Evolutionary conservation across 169 alveolate genomes (phyloP).

Genomic region (Babesia gibsoni): DNA sequence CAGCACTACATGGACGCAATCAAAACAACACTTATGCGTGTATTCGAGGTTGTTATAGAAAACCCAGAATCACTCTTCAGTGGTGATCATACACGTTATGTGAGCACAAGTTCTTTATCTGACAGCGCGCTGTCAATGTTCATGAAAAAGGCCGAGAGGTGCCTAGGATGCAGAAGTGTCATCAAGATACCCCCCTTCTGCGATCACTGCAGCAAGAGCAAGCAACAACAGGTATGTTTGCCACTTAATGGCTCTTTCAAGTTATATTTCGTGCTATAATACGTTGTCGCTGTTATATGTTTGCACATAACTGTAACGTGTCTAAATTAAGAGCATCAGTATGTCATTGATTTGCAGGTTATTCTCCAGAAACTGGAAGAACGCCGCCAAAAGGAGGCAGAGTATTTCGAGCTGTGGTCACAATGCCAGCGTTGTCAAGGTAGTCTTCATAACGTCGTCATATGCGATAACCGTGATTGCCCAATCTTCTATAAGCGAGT

Average conservation of each 20-base stretch:
- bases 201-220: constrained; percentile 67
- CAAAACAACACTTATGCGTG: constrained; percentile 89
- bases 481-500: constrained; percentile 97
- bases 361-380: constrained; percentile 70
- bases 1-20: constrained; percentile 95
- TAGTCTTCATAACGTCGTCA: constrained; percentile 90
- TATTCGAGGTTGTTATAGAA: constrained; percentile 89
- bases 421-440: constrained; percentile 97
- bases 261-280: too few relatives aligned
- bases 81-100: constrained; percentile 73
- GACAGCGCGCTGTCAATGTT: constrained; percentile 88
- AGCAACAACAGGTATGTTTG: constrained; percentile 66
- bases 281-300: too few relatives aligned
- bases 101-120: constrained; percentile 60
- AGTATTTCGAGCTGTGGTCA: constrained; percentile 93
- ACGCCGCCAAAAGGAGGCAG: constrained; percentile 84
- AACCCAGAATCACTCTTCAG: constrained; percentile 89
- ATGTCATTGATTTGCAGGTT: constrained; percentile 3
- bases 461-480: constrained; percentile 97
- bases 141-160: constrained; percentile 85
- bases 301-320: too few relatives aligned
- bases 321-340: too few relatives aligned
- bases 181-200: constrained; percentile 74
- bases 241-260: too few relatives aligned
- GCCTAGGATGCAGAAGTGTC: constrained; percentile 91